phyloP scores from a whole-genome alignment of 2,329 filamentous ascomycete species.

The Monosporascus sp. region DNA sequence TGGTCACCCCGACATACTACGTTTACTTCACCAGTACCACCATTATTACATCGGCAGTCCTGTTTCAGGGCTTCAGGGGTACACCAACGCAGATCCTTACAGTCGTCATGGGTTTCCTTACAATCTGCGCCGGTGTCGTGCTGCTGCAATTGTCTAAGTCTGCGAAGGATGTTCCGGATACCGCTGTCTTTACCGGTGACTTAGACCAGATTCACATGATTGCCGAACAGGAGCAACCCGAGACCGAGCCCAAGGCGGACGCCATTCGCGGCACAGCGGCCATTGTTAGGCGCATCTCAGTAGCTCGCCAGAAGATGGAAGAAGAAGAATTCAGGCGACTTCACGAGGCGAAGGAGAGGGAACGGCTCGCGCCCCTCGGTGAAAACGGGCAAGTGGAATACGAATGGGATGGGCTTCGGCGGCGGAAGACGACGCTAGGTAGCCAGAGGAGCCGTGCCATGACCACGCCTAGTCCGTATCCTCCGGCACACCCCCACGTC shows the following conservation, averaged over 20 bases:
- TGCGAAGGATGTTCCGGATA: conserved; percentile 92
- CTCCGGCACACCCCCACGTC: conserved; percentile 62
- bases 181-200: conserved; percentile 86
- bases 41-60: conserved; percentile 85
- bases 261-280: conserved; percentile 88
- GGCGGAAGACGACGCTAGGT: conserved; percentile 55
- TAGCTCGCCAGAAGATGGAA: conserved; percentile 70
- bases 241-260: conserved; percentile 92
- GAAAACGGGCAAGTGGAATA: conserved; percentile 67
- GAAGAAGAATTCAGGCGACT: conserved; percentile 72
- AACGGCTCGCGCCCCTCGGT: conserved; percentile 66
- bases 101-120: conserved; percentile 87
- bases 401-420: conserved; percentile 87
- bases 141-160: conserved; percentile 96
- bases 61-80: conserved; percentile 93
- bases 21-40: conserved; percentile 97
- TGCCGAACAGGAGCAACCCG: conserved; percentile 91
- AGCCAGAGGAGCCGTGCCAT: conserved; percentile 34
- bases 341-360: conserved; percentile 68
- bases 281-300: conserved; percentile 78
- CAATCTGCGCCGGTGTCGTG: conserved; percentile 89
- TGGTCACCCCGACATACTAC: conserved; percentile 98
- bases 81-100: conserved; percentile 75
- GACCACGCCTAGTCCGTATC: conserved; percentile 27
- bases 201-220: conserved; percentile 94